Conservation (phyloP, 495 filamentous ascomycete species). For the Geoglossum glabrum region DNA sequence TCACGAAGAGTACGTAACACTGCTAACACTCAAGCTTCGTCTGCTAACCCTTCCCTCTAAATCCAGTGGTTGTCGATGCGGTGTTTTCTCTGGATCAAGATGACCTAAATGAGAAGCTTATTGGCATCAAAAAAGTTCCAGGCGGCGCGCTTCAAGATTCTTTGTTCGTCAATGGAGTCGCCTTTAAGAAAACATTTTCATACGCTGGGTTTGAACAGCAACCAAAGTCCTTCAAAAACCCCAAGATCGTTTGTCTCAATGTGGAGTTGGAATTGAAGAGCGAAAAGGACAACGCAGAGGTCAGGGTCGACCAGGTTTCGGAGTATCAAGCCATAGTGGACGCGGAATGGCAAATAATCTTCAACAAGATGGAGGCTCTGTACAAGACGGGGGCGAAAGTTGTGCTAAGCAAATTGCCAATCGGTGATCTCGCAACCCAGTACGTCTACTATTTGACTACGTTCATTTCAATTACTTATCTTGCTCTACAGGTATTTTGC, state of each 20-base stretch:
- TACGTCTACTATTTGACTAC: constrained; percentile 20
- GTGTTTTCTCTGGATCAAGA: constrained; percentile 94
- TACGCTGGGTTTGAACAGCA: constrained; percentile 99
- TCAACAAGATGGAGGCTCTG: constrained; percentile 90
- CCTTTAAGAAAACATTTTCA: constrained; percentile 99
- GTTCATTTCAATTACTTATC: constrained; percentile 5
- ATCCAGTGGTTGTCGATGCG: constrained; percentile 85
- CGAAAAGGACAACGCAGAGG: constrained; percentile 97
- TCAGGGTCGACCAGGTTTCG: constrained; percentile 91
- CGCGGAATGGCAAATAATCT: constrained; percentile 98
- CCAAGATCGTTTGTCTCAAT: constrained; percentile 89
- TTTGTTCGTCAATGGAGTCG: constrained; percentile 91
- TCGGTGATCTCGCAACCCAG: constrained; percentile 94
- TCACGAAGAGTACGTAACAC: constrained; percentile 71
- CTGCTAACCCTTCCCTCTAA: neutral
- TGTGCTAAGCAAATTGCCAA: constrained; percentile 88
- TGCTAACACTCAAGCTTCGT: neutral
- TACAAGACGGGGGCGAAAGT: constrained; percentile 90
- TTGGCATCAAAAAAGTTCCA: constrained; percentile 93
- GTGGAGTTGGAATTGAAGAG: constrained; percentile 95
- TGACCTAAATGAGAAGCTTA: constrained; percentile 92
- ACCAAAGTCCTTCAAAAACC: constrained; percentile 83
- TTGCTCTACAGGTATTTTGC: constrained; percentile 51
- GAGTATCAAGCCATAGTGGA: constrained; percentile 99
- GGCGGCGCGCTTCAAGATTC: constrained; percentile 94